These are phyloP conservation scores for Metarhizium sp. DNA, from an alignment of 2,329 filamentous ascomycete genomes.

Conservation along the genomic window DNA sequence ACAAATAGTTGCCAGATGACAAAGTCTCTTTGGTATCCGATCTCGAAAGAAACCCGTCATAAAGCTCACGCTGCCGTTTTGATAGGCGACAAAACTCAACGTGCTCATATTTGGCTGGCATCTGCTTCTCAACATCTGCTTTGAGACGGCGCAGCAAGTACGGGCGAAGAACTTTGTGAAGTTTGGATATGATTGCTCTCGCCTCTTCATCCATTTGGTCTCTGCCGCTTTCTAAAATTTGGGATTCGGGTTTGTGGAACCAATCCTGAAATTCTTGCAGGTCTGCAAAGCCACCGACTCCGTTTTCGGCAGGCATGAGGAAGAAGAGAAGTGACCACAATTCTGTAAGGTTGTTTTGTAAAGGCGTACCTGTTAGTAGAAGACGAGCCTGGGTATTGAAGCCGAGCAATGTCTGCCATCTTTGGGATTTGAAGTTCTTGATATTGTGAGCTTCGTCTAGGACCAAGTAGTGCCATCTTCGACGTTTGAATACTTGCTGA, in stretches of 20 bases:
- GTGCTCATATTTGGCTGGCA: constrained; percentile 96
- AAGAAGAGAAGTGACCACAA: constrained; percentile 97
- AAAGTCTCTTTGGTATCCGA: constrained; percentile 84
- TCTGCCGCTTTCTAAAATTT: constrained; percentile 89
- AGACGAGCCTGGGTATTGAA: constrained; percentile 87
- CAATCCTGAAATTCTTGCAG: constrained; percentile 94
- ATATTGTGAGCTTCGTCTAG: constrained; percentile 98
- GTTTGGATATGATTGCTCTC: constrained; percentile 79
- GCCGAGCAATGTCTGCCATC: constrained; percentile 90
- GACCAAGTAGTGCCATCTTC: constrained; percentile 96
- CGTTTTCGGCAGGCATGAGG: constrained; percentile 83
- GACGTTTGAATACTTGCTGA: constrained; percentile 83
- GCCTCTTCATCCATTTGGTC: constrained; percentile 94
- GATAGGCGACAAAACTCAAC: constrained; percentile 93
- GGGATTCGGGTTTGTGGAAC: constrained; percentile 90
- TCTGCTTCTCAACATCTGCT: constrained; percentile 96
- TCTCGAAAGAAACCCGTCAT: constrained; percentile 90
- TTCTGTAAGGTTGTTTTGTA: constrained; percentile 95
- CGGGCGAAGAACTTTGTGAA: constrained; percentile 87
- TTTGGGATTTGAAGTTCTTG: constrained; percentile 97
- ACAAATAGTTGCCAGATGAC: constrained; percentile 88
- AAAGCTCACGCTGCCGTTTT: constrained; percentile 88
- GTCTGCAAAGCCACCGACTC: constrained; percentile 83
- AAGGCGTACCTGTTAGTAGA: constrained; percentile 82
- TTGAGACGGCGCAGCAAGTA: constrained; percentile 88